These are phyloP conservation scores for Iberis pinnata DNA, from an alignment of 345 rosid species.

Conservation along the genomic window DNA sequence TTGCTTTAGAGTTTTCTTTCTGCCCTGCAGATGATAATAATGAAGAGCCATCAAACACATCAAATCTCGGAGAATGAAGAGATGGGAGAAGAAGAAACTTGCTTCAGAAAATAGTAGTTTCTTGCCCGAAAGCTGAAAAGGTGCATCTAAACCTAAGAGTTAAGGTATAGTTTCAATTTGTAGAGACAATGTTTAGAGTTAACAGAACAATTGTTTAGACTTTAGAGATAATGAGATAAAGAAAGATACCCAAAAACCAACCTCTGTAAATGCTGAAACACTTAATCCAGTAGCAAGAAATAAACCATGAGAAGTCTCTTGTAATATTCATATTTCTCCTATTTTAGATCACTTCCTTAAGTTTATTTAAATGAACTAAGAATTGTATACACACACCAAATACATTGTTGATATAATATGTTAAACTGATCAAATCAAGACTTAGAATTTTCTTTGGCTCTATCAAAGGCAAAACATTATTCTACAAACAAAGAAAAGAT, in stretches of 20 bases:
- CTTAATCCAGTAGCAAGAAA: conserved; percentile 71
- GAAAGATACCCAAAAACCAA: too few species aligned
- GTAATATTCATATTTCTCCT: conserved; percentile 32
- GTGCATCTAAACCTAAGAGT: conserved; percentile 84
- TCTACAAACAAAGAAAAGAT: conserved; percentile 42
- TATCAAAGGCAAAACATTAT: conserved; percentile 78
- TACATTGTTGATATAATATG: conserved; percentile 49
- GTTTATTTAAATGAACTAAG: background rate
- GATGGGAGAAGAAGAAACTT: conserved; percentile 21
- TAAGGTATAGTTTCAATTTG: conserved; percentile 90
- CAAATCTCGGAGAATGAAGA: too few species aligned
- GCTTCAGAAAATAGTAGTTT: conserved; percentile 83
- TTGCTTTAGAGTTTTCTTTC: conserved; percentile 68
- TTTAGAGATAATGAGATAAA: background rate
- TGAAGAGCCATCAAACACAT: conserved; percentile 5
- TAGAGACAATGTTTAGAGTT: conserved; percentile 13
- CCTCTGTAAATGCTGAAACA: conserved; percentile 74
- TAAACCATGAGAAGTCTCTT: conserved; percentile 63
- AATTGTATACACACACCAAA: conserved; percentile 45
- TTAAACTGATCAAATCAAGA: conserved; percentile 56
- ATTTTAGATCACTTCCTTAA: background rate
- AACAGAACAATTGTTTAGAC: background rate
- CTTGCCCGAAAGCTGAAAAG: conserved; percentile 73
- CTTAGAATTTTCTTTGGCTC: conserved; percentile 60
- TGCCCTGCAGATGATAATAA: conserved; percentile 46